These are phyloP conservation scores for Candida coquimbonensis DNA, from an alignment of 805 yeast genomes.

Conservation along the genomic window DNA sequence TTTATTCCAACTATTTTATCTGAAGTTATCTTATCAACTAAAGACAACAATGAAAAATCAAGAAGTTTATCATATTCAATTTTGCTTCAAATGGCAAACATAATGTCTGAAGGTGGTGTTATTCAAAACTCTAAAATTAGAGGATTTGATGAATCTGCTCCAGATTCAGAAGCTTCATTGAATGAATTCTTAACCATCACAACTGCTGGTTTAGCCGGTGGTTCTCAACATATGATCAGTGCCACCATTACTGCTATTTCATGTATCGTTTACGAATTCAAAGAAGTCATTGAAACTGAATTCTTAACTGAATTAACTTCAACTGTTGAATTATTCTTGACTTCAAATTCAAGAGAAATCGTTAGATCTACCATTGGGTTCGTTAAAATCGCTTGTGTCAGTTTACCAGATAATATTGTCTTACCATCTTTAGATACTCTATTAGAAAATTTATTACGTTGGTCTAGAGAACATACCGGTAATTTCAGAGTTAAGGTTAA, in stretches of 20 bases:
- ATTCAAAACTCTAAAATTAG: conserved; percentile 61
- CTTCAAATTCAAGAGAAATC: conserved; percentile 87
- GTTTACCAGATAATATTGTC: conserved; percentile 74
- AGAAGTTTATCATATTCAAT: conserved; percentile 73
- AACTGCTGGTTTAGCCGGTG: conserved; percentile 93
- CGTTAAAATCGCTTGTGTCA: conserved; percentile 79
- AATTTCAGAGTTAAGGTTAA: conserved; percentile 90
- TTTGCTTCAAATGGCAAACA: conserved; percentile 72
- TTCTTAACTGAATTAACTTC: conserved; percentile 69
- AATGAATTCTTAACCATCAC: conserved; percentile 88
- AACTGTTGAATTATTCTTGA: conserved; percentile 83
- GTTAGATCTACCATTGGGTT: conserved; percentile 93
- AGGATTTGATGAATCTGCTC: conserved; percentile 54
- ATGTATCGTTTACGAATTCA: conserved; percentile 81
- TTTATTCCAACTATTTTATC: conserved; percentile 80
- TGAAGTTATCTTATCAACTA: conserved; percentile 84
- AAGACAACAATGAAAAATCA: conserved; percentile 88
- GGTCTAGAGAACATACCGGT: conserved; percentile 95
- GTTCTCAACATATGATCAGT: conserved; percentile 91
- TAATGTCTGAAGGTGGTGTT: conserved; percentile 60
- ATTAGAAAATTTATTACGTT: conserved; percentile 67
- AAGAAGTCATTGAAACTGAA: conserved; percentile 51
- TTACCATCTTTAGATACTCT: conserved; percentile 58
- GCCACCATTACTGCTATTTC: conserved; percentile 92
- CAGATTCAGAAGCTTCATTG: conserved; percentile 60